Evolutionary conservation across 1,284 basidiomycete genomes (phyloP).

Genomic region (Serendipita sp.): DNA sequence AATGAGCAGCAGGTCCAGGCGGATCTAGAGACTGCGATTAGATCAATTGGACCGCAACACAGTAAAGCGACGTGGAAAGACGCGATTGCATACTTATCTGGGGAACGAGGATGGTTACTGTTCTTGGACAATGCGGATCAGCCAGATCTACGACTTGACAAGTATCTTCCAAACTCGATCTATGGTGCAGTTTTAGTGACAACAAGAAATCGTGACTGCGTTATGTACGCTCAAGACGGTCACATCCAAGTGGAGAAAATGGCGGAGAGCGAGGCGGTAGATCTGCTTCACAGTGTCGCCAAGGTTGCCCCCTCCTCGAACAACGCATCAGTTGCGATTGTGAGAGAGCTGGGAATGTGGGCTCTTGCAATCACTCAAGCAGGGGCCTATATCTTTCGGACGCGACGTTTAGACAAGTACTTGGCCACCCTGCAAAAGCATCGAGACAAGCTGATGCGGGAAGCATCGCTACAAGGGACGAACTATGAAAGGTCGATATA

Average conservation of each 20-base stretch:
- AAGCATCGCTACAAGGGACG: neutral
- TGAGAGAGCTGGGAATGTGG: neutral
- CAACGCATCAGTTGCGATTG: neutral
- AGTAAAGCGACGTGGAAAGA: neutral
- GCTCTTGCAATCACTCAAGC: neutral
- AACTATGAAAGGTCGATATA: neutral
- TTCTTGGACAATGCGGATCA: neutral
- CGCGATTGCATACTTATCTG: neutral
- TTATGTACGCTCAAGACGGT: neutral
- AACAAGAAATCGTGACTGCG: neutral
- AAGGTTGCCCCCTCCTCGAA: neutral
- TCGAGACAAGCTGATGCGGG: neutral
- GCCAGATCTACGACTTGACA: neutral
- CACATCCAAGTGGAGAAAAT: neutral
- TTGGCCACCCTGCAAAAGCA: neutral
- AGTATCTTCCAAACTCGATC: neutral
- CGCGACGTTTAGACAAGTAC: neutral
- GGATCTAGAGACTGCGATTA: neutral
- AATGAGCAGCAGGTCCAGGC: neutral
- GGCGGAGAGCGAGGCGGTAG: neutral
- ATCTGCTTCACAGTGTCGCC: neutral
- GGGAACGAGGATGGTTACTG: neutral
- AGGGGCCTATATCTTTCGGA: neutral
- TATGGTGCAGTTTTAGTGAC: neutral
- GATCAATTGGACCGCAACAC: neutral